A percentile compares a stretch with the other conserved stretches of the same genome.
These are phyloP conservation scores for Citrus unshiu DNA, from an alignment of 345 rosid species.

Conservation along the genomic window DNA sequence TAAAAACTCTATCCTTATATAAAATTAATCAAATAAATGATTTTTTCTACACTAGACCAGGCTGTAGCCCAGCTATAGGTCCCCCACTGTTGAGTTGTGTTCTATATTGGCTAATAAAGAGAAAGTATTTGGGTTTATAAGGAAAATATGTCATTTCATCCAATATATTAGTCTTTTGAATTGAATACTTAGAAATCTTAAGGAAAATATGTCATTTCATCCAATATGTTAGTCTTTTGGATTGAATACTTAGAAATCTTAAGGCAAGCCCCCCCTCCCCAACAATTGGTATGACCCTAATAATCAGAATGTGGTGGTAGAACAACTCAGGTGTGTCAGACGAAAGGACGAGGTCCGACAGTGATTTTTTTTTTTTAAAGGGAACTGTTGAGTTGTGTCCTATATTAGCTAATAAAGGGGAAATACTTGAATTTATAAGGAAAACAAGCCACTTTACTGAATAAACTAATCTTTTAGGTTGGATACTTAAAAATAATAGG, in stretches of 20 bases:
- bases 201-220: too few species aligned
- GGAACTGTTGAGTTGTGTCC: fast-evolving
- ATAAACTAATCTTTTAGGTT: fast-evolving
- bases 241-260: fast-evolving
- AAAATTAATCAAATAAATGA: too few species aligned
- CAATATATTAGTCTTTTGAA: fast-evolving
- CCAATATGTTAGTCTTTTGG: too few species aligned
- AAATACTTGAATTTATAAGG: fast-evolving
- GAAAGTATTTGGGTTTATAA: fast-evolving
- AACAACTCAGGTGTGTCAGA: too few species aligned
- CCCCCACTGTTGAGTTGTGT: fast-evolving
- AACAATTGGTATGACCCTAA: too few species aligned
- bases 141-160: too few species aligned
- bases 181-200: too few species aligned
- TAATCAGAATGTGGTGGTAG: fast-evolving
- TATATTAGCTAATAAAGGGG: fast-evolving
- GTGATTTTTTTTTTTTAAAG: too few species aligned
- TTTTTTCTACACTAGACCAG: too few species aligned
- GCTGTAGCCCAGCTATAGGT: fast-evolving
- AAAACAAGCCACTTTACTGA: fast-evolving
- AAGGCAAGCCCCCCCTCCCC: too few species aligned
- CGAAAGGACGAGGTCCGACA: fast-evolving
- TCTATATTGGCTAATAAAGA: fast-evolving
- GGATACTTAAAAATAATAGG: fast-evolving
- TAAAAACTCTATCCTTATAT: too few species aligned